A percentile compares a stretch with the other conserved stretches of the same genome.
Conservation (phyloP, 495 filamentous ascomycete genomes). For the Podospora conica region DNA sequence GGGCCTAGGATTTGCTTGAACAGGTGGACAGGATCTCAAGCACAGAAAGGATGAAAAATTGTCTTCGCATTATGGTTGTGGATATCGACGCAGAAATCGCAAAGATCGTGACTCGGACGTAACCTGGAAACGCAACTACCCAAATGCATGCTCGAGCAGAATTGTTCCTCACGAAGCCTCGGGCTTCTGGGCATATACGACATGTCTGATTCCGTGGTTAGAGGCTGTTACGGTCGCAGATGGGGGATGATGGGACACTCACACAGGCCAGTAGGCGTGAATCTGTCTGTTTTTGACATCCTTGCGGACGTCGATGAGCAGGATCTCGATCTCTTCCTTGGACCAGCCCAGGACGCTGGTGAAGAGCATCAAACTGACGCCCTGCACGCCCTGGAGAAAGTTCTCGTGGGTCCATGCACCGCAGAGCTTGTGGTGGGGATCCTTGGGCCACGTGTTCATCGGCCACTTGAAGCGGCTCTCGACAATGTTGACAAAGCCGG, state of each 20-base stretch:
- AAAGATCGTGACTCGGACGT: not conserved
- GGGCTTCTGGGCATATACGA: conserved; percentile 4
- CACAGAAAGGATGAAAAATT: not conserved
- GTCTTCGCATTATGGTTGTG: not conserved
- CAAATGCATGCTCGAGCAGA: not conserved
- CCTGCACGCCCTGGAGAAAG: conserved; percentile 16
- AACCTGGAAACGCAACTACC: not conserved
- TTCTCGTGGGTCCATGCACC: conserved; percentile 11
- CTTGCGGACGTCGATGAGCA: conserved; percentile 20
- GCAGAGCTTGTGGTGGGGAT: conserved; percentile 44
- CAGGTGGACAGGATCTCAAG: not conserved
- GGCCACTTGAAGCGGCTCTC: conserved; percentile 27
- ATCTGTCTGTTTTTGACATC: conserved; percentile 21
- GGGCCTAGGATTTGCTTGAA: not conserved
- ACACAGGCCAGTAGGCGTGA: conserved; percentile 21
- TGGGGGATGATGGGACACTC: not conserved
- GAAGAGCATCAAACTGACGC: conserved; percentile 25
- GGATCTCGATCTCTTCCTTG: conserved; percentile 22
- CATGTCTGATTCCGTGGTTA: not conserved
- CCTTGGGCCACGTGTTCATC: conserved; percentile 42
- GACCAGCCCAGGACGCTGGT: conserved; percentile 24
- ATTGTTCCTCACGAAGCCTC: not conserved
- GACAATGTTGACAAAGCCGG: conserved; percentile 27
- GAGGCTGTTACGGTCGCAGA: not conserved
- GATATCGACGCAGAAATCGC: not conserved